Conservation (phyloP, 331 rosid genomes). For the Malus hybrid region DNA sequence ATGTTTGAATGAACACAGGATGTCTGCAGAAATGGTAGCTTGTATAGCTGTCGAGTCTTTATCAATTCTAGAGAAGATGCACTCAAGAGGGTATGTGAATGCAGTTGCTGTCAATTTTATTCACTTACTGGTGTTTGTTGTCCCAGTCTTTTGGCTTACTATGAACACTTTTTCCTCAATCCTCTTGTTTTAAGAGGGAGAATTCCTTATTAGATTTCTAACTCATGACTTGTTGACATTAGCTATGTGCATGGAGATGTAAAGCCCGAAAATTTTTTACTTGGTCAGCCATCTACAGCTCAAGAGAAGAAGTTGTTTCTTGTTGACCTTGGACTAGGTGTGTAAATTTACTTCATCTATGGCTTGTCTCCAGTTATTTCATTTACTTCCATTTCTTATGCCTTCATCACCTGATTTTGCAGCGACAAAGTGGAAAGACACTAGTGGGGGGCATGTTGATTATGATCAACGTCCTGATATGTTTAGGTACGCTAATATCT, state of each 20-base stretch:
- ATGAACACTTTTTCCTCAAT: not conserved
- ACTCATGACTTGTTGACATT: conserved; percentile 1
- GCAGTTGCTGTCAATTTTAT: not conserved
- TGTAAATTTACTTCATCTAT: conserved; percentile 6
- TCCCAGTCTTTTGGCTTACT: not conserved
- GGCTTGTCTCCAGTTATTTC: not conserved
- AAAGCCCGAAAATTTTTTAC: conserved; percentile 90
- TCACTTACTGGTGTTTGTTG: not conserved
- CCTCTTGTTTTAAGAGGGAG: not conserved
- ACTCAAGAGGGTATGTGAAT: conserved; percentile 43
- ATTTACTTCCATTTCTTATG: conserved; percentile 6
- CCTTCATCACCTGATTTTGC: conserved; percentile 17
- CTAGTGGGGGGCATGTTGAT: conserved; percentile 76
- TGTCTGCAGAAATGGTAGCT: conserved; percentile 90
- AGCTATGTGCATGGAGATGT: conserved; percentile 73
- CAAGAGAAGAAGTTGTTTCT: conserved; percentile 91
- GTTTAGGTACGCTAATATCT: conserved; percentile 47
- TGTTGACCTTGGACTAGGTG: conserved; percentile 89
- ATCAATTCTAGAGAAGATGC: conserved; percentile 61
- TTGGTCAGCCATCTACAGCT: conserved; percentile 82
- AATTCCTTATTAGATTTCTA: not conserved
- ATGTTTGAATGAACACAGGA: conserved; percentile 34
- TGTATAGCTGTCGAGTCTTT: conserved; percentile 89
- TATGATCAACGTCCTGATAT: conserved; percentile 97
- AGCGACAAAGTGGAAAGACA: conserved; percentile 93